Conservation (phyloP, 1,284 basidiomycete species). For the Ganoderma meredithae region DNA sequence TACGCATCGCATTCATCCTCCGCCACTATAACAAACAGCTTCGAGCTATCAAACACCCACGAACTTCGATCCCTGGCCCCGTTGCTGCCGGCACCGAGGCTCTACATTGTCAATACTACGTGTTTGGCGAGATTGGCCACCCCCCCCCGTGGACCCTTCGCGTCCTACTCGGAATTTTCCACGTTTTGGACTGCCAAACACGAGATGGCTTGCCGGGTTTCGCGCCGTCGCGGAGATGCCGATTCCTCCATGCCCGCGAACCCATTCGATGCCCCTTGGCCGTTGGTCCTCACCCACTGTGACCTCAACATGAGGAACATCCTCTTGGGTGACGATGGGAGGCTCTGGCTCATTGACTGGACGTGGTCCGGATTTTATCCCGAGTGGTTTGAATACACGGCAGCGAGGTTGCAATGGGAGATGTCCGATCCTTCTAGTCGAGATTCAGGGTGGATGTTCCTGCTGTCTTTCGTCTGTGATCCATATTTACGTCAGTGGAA, state of each 20-base stretch:
- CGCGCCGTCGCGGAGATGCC: neutral
- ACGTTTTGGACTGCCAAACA: constrained; percentile 24
- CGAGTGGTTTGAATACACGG: constrained; percentile 31
- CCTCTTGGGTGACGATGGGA: constrained; percentile 36
- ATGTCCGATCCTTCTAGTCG: too few relatives aligned
- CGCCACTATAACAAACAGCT: constrained; percentile 42
- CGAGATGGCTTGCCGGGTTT: neutral
- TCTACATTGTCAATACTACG: constrained; percentile 13
- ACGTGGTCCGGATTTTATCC: constrained; percentile 40
- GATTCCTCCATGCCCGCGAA: too few relatives aligned
- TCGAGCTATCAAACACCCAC: constrained; percentile 30
- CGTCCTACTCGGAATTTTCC: constrained; percentile 24
- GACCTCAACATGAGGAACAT: constrained; percentile 37
- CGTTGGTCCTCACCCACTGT: too few relatives aligned
- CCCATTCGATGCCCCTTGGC: too few relatives aligned
- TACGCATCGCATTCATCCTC: constrained; percentile 37
- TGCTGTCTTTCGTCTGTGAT: too few relatives aligned
- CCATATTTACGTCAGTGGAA: too few relatives aligned
- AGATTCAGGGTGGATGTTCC: too few relatives aligned
- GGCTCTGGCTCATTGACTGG: constrained; percentile 42
- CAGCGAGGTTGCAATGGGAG: too few relatives aligned
- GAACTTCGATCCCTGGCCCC: constrained; percentile 26
- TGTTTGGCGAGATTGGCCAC: constrained; percentile 17
- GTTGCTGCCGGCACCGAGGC: constrained; percentile 14
- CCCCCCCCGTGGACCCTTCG: constrained; percentile 22